Evolutionary conservation across 441 rosid genomes (phyloP).

Genomic region (Brassica balearica): DNA sequence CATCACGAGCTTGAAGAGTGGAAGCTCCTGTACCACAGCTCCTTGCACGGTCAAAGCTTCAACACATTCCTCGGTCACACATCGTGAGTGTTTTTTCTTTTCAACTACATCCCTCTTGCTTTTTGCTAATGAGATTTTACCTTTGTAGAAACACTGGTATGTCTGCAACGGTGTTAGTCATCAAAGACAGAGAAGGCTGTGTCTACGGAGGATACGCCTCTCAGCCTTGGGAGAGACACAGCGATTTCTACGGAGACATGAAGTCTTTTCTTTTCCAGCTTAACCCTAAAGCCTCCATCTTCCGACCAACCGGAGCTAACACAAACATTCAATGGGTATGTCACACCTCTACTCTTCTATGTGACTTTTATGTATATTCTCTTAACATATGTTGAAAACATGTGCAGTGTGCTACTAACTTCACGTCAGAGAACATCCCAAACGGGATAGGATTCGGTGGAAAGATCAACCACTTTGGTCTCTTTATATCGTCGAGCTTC

Average conservation of each 20-base stretch:
- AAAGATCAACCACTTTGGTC: constrained; percentile 73
- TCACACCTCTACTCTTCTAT: neutral
- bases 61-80: constrained; percentile 80
- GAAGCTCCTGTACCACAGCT: constrained; percentile 87
- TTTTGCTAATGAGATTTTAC: neutral
- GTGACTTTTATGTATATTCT: neutral
- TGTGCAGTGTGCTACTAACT: constrained; percentile 81
- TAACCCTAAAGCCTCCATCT: constrained; percentile 69
- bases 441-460: constrained; percentile 95
- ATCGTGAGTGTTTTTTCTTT: constrained; percentile 52
- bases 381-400: constrained; percentile 14
- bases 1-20: constrained; percentile 78
- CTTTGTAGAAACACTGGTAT: constrained; percentile 63
- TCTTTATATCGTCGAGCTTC: constrained; percentile 76
- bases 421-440: constrained; percentile 86
- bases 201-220: constrained; percentile 91
- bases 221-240: constrained; percentile 83
- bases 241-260: constrained; percentile 92
- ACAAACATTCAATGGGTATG: constrained; percentile 84
- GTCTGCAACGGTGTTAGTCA: constrained; percentile 67
- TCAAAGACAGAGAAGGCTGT: constrained; percentile 80
- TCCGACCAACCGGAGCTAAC: constrained; percentile 89
- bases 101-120: no score
- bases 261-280: constrained; percentile 89
- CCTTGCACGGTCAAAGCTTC: constrained; percentile 79